These are phyloP conservation scores for Arachis monticola DNA, from an alignment of 331 rosid genomes.

Conservation along the genomic window DNA sequence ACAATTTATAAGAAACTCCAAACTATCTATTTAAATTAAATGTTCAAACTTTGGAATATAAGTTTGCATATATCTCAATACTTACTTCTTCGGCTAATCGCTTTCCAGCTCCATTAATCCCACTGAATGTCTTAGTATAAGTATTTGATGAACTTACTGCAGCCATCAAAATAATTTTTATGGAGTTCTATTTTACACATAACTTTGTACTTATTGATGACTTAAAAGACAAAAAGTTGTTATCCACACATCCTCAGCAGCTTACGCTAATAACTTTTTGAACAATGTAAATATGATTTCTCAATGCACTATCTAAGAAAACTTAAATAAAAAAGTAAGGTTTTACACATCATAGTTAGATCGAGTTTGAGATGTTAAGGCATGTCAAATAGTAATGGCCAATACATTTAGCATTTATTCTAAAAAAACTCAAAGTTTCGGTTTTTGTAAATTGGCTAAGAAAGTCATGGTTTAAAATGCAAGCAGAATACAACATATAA, in stretches of 20 bases:
- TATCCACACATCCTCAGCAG: slow-evolving; percentile 20
- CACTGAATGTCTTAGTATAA: slow-evolving; percentile 79
- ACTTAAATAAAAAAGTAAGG: not conserved
- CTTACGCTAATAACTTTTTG: slow-evolving; percentile 20
- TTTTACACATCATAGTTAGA: slow-evolving; percentile 24
- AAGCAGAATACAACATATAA: too few species aligned
- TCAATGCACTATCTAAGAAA: slow-evolving; percentile 21
- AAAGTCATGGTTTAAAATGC: too few species aligned
- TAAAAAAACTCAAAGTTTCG: not conserved
- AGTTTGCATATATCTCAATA: slow-evolving; percentile 37
- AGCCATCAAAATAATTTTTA: slow-evolving; percentile 40
- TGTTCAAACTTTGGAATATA: slow-evolving; percentile 27
- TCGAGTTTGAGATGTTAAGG: slow-evolving; percentile 26
- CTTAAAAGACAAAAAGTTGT: not conserved
- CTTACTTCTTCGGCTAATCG: slow-evolving; percentile 95
- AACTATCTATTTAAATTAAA: slow-evolving; percentile 7
- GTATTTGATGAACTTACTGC: slow-evolving; percentile 91
- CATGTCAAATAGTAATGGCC: slow-evolving; percentile 10
- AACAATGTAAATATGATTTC: slow-evolving; percentile 30
- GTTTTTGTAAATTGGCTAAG: too few species aligned
- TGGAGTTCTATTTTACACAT: slow-evolving; percentile 33
- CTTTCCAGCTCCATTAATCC: slow-evolving; percentile 96
- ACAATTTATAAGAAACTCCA: slow-evolving; percentile 38
- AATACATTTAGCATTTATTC: slow-evolving; percentile 2
- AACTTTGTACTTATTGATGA: slow-evolving; percentile 24